Conservation (phyloP, 805 yeast species). For the Tetrapisispora fleetii region DNA sequence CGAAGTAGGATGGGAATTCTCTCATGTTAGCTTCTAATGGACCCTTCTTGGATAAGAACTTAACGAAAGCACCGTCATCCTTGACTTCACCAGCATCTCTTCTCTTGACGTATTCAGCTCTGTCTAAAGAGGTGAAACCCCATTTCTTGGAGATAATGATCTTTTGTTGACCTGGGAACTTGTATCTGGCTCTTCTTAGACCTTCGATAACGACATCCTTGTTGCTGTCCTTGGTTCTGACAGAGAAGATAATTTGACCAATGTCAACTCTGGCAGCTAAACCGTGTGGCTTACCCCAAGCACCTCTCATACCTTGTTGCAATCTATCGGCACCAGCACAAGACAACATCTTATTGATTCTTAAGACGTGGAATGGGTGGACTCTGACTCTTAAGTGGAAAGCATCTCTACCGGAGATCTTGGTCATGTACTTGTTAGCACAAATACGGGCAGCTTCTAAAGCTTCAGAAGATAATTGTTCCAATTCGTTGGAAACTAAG, state of each 20-base stretch:
- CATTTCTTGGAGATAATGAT: conserved; percentile 98
- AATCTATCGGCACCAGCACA: conserved; percentile 99
- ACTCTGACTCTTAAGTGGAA: conserved; percentile 99
- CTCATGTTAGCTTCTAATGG: conserved; percentile 82
- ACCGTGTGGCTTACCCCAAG: conserved; percentile 99
- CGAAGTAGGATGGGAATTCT: conserved; percentile 82
- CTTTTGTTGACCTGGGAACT: conserved; percentile 99
- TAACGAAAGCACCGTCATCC: conserved; percentile 99
- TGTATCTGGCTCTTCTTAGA: conserved; percentile 99
- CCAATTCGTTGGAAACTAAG: conserved; percentile 97
- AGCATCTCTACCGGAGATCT: conserved; percentile 94
- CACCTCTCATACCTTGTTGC: conserved; percentile 99
- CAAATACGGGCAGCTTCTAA: conserved; percentile 99
- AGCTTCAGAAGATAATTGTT: conserved; percentile 99
- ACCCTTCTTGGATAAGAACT: conserved; percentile 97
- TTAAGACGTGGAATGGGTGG: conserved; percentile 99
- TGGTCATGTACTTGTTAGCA: conserved; percentile 99
- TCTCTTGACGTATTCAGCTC: conserved; percentile 90
- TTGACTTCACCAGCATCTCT: conserved; percentile 97
- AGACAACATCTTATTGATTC: conserved; percentile 99
- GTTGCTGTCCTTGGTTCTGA: conserved; percentile 97
- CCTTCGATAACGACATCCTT: conserved; percentile 97
- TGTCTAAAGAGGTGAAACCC: conserved; percentile 99
- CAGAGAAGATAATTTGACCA: conserved; percentile 96
- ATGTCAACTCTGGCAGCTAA: conserved; percentile 98